Base-by-base conservation (phyloP, 2,329 filamentous ascomycete species). In the Pseudofabraea citricarpa region DNA sequence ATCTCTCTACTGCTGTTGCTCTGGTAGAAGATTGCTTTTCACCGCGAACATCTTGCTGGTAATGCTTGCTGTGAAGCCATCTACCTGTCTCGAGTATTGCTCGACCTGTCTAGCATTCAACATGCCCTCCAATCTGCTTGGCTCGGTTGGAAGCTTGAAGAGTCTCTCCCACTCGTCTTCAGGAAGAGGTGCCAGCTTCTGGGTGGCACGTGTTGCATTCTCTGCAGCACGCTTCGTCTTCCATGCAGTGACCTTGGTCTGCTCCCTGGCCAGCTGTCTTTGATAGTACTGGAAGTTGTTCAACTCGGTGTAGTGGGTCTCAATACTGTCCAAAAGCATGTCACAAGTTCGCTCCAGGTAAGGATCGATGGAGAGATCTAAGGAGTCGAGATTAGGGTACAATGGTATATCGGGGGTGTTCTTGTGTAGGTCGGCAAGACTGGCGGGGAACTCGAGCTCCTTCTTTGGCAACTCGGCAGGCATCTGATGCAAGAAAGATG, bases 261-360 rank as follows among this genome's bases (percentile, higher is more conserved):
- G 93, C 73, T 98, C 93, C 57, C 93, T 87, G 42, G 84, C 85
- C 45, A 97, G 77, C 62, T 94, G 90, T 60, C 93, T 82, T 72
- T 96, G 90, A 75, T 96, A 96, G 78, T 86, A 88, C 69, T 96
- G 90, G 74, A 94, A 93, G 79, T 98, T 98, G 81, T 97, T 97
- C 65, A 95, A 85, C 70, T 98, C 93, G 48, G 90, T 95, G 73
- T 97, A 93, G 75, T 98, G 93, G 44, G 86, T 85, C 75, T 98
- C 93, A 65, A 98, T 95, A 74, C 86, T 90, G 63, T 98, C 93
- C 51, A 97, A 82, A 45, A 98, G 81, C 55, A 96, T 81, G 64
- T 98, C 91, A 71, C 90, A 95, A 41, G 91, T 95, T 80, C 96
- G 95, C 77, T 97, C 91, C 37, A 98, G 82, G 77, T 94, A 95